These are phyloP conservation scores for Penicillium goetzii DNA, from an alignment of 495 filamentous ascomycete genomes.

Conservation along the genomic window DNA sequence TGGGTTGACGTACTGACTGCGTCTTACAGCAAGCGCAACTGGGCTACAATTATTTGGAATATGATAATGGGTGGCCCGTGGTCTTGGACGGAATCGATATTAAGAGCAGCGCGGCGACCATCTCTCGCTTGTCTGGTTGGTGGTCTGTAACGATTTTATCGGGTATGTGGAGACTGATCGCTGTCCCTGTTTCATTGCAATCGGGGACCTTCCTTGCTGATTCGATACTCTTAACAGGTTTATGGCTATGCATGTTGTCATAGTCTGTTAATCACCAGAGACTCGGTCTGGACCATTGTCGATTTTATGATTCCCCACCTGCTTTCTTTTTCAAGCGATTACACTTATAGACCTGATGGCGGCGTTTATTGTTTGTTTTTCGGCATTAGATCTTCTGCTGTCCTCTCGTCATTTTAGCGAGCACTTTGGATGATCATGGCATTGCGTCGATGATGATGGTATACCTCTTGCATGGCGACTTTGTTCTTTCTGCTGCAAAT, in stretches of 20 bases:
- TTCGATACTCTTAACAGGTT: constrained; percentile 13
- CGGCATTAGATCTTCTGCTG: background rate
- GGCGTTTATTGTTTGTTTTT: constrained; percentile 1
- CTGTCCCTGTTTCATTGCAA: background rate
- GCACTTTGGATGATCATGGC: background rate
- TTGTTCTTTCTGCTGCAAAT: background rate
- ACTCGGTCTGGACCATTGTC: background rate
- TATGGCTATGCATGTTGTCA: constrained; percentile 29
- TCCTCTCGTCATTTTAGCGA: background rate
- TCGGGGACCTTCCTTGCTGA: background rate
- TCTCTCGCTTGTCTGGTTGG: constrained; percentile 12
- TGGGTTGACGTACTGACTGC: constrained; percentile 3
- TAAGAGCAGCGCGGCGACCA: background rate
- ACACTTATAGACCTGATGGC: constrained; percentile 18
- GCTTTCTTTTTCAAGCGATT: constrained; percentile 11
- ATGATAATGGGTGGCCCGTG: constrained; percentile 50
- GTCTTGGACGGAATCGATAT: constrained; percentile 19
- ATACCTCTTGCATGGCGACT: background rate
- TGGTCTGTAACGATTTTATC: constrained; percentile 11
- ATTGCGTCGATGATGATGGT: background rate
- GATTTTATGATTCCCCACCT: constrained; percentile 1
- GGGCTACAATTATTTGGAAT: constrained; percentile 50
- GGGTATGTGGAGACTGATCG: constrained; percentile 17
- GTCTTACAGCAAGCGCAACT: constrained; percentile 45
- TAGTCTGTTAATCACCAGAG: constrained; percentile 6